These are phyloP conservation scores for Astrocystis sublimbata DNA, from an alignment of 495 filamentous ascomycete species.

Conservation along the genomic window DNA sequence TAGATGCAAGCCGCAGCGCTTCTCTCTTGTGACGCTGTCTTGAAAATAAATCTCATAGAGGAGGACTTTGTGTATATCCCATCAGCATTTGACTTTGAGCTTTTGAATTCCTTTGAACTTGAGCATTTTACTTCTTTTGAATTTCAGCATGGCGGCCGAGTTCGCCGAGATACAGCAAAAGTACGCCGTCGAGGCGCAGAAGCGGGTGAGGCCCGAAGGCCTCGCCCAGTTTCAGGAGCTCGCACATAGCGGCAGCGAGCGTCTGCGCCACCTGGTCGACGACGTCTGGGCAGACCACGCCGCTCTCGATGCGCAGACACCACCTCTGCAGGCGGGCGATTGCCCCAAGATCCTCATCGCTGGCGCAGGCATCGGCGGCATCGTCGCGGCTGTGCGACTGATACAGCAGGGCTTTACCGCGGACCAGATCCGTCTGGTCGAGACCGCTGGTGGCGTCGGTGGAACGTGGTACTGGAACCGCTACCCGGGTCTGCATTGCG, in stretches of 20 bases:
- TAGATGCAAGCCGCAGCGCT: too few relatives aligned
- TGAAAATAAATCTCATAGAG: too few relatives aligned
- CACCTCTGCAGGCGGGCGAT: slow-evolving; percentile 31
- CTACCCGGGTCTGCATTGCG: slow-evolving; percentile 54
- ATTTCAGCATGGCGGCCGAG: slow-evolving; percentile 29
- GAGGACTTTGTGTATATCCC: too few relatives aligned
- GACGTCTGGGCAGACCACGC: slow-evolving; percentile 51
- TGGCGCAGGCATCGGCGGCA: slow-evolving; percentile 55
- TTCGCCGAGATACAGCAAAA: slow-evolving; percentile 36
- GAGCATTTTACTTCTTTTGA: too few relatives aligned
- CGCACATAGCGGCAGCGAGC: slow-evolving; percentile 26
- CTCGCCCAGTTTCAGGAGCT: slow-evolving; percentile 44
- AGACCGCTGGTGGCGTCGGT: slow-evolving; percentile 51
- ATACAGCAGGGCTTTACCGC: slow-evolving; percentile 47
- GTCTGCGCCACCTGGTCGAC: slow-evolving; percentile 38
- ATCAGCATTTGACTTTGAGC: too few relatives aligned
- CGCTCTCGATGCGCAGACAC: slow-evolving; percentile 35
- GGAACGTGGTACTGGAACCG: slow-evolving; percentile 62
- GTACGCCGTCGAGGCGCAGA: slow-evolving; percentile 49
- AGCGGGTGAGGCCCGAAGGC: slow-evolving; percentile 48
- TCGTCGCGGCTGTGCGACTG: slow-evolving; percentile 51
- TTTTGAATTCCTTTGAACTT: too few relatives aligned
- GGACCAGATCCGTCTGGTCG: slow-evolving; percentile 53
- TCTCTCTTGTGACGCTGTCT: too few relatives aligned
- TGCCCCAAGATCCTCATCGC: slow-evolving; percentile 48